These are phyloP conservation scores for Trichoderma asperelloides DNA, from an alignment of 495 filamentous ascomycete species.

Conservation along the genomic window DNA sequence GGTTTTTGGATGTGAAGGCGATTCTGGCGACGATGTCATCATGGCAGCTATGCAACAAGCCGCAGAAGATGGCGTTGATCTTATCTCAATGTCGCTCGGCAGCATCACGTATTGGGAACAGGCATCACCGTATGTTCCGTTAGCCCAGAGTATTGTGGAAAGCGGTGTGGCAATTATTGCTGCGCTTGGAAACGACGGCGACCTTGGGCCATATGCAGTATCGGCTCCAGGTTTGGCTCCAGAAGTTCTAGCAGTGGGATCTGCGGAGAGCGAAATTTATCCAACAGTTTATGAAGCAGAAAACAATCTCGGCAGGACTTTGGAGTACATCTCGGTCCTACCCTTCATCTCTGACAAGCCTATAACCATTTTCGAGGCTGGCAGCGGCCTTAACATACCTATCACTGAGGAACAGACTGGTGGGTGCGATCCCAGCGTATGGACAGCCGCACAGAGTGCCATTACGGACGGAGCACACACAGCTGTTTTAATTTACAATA, in stretches of 20 bases:
- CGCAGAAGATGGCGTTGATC: constrained; percentile 33
- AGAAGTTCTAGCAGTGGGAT: not conserved
- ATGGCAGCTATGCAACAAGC: constrained; percentile 35
- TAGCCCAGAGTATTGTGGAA: constrained; percentile 13
- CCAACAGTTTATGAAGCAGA: not conserved
- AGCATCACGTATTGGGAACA: constrained; percentile 12
- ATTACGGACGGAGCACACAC: not conserved
- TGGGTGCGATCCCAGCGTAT: not conserved
- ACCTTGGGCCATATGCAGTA: not conserved
- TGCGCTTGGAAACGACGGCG: constrained; percentile 16
- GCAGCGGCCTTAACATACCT: not conserved
- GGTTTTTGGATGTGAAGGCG: constrained; percentile 23
- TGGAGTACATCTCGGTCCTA: not conserved
- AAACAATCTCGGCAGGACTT: not conserved
- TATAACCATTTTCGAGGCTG: not conserved
- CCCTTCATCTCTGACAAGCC: not conserved
- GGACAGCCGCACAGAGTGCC: not conserved
- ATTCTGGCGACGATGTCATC: constrained; percentile 25
- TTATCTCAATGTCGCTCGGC: constrained; percentile 31
- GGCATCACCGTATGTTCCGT: constrained; percentile 16
- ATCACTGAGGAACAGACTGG: not conserved
- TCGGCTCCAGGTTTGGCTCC: not conserved
- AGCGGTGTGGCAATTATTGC: constrained; percentile 23
- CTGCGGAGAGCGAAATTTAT: not conserved
- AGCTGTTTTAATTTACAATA: not conserved